Conservation (phyloP, 768 basidiomycete genomes). For the Strobilomyces echinocephalus region DNA sequence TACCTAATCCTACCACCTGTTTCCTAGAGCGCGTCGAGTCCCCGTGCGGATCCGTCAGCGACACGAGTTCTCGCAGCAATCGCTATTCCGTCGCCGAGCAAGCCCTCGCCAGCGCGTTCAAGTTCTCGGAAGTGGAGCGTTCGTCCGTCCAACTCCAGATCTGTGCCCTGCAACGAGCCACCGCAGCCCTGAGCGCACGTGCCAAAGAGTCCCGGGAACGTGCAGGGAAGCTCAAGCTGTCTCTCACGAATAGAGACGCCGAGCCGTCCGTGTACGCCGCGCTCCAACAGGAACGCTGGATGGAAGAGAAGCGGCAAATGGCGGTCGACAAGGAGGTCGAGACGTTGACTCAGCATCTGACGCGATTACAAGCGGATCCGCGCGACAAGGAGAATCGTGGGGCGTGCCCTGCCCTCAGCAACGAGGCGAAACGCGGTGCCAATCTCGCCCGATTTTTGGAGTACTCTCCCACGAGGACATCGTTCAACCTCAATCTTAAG, state of each 20-base stretch:
- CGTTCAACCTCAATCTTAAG: conserved; percentile 31
- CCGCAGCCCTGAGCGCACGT: conserved; percentile 38
- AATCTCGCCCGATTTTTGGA: conserved; percentile 40
- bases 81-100: conserved; percentile 45
- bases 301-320: conserved; percentile 42
- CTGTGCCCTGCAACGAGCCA: conserved; percentile 41
- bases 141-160: conserved; percentile 46
- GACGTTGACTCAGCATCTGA: conserved; percentile 34
- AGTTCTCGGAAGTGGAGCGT: conserved; percentile 31
- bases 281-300: conserved; percentile 46
- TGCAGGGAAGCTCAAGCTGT: conserved; percentile 35
- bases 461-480: conserved; percentile 30
- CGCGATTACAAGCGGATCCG: conserved; percentile 28
- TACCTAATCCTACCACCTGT: conserved; percentile 11
- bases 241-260: conserved; percentile 35
- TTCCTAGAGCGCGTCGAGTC: conserved; percentile 10
- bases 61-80: conserved; percentile 28
- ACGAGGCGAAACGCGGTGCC: conserved; percentile 27
- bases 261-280: conserved; percentile 36
- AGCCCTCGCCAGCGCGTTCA: conserved; percentile 35
- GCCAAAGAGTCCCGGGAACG: conserved; percentile 43
- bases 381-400: conserved; percentile 16
- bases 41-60: conserved; percentile 26
- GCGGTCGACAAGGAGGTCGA: conserved; percentile 36
- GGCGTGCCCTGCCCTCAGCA: conserved; percentile 14